phyloP scores from a whole-genome alignment of 2,329 filamentous ascomycete species.

The Paramyrothecium sp. region DNA sequence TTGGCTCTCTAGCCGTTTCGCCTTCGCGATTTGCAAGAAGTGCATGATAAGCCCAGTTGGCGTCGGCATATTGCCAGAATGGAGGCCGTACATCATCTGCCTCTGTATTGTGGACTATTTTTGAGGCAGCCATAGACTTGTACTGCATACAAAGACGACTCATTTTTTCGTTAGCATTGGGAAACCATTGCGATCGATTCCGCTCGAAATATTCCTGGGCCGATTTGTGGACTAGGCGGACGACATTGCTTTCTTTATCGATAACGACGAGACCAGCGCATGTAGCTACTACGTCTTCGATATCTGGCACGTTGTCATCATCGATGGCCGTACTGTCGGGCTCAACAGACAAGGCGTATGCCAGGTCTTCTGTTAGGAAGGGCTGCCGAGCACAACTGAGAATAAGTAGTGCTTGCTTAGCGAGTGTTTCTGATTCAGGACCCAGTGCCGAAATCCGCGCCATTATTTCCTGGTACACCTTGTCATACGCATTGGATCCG shows the following conservation, averaged over 20 bases:
- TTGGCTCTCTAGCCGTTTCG: background rate
- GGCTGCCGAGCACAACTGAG: background rate
- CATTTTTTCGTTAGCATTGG: background rate
- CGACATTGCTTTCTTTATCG: background rate
- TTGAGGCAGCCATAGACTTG: background rate
- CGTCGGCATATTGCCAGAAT: background rate
- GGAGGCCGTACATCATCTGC: background rate
- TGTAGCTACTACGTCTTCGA: background rate
- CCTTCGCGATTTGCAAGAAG: background rate
- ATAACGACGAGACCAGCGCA: background rate
- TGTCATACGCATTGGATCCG: background rate
- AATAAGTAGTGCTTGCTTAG: background rate
- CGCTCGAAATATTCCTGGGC: background rate
- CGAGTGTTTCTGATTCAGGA: background rate
- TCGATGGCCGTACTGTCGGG: background rate
- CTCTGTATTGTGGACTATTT: background rate
- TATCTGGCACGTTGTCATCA: background rate
- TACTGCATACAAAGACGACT: background rate
- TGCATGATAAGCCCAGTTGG: background rate
- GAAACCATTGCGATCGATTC: background rate
- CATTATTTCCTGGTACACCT: background rate
- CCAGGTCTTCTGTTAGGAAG: background rate
- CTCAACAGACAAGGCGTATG: background rate
- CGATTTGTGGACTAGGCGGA: background rate
- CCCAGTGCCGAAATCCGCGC: background rate